Conservation (phyloP, 257 asterid genomes). For the Cinchona pubescens region DNA sequence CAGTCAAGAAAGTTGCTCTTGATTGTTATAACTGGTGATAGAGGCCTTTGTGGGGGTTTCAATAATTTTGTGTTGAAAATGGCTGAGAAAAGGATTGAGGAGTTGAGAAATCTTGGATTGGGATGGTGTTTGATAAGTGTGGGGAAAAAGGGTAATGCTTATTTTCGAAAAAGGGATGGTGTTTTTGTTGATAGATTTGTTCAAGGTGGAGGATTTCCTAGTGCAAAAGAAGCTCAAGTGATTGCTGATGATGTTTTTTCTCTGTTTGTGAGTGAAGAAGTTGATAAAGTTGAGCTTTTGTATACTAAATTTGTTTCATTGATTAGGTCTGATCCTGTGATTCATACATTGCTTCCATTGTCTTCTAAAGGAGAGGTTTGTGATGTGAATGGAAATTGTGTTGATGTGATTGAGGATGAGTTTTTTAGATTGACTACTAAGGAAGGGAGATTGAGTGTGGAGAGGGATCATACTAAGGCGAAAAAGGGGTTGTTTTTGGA, state of each 20-base stretch:
- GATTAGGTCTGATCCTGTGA: slow-evolving; percentile 72
- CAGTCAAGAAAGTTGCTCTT: slow-evolving; percentile 84
- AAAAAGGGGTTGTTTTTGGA: slow-evolving; percentile 60
- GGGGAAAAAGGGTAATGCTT: slow-evolving; percentile 76
- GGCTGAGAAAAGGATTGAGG: slow-evolving; percentile 58
- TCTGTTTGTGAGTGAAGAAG: slow-evolving; percentile 75
- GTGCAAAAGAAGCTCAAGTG: slow-evolving; percentile 87
- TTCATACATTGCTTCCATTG: slow-evolving; percentile 80
- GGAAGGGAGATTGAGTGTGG: slow-evolving; percentile 81
- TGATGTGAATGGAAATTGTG: slow-evolving; percentile 71
- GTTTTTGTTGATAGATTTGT: slow-evolving; percentile 61
- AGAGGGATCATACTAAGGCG: slow-evolving; percentile 61
- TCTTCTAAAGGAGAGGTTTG: slow-evolving; percentile 87
- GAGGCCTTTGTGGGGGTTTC: slow-evolving; percentile 91
- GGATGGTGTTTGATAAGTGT: slow-evolving; percentile 64
- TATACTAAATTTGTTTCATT: slow-evolving; percentile 87
- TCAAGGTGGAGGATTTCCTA: slow-evolving; percentile 64
- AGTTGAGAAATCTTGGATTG: slow-evolving; percentile 58
- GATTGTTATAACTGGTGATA: slow-evolving; percentile 91
- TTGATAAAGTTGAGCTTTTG: slow-evolving; percentile 80
- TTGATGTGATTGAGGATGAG: slow-evolving; percentile 86
- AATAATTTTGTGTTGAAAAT: slow-evolving; percentile 61
- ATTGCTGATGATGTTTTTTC: slow-evolving; percentile 88
- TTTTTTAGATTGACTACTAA: slow-evolving; percentile 77
- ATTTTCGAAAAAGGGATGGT: slow-evolving; percentile 54